Base-by-base conservation (phyloP, 176 grass and related monocot genomes). In the Otatea glauca region DNA sequence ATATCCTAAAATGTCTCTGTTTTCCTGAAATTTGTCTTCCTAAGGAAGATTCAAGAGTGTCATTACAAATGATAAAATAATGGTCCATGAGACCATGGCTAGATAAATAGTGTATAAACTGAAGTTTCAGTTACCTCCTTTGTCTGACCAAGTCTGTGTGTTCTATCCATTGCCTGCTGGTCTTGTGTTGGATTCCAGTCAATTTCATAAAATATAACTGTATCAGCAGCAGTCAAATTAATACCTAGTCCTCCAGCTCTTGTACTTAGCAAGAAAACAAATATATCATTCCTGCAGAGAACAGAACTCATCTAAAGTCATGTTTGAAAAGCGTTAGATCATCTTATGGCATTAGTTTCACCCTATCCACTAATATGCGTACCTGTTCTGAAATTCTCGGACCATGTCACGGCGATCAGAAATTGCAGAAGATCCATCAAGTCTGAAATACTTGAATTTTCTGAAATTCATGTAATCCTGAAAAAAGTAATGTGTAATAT, bases 401-500 rank as follows among this genome's bases (percentile, higher is more conserved):
- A 99, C 97, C 97, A 99, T 99, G 86, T 99, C 97, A 88, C 97
- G 97, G 32, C 97, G 91, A 82, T 96, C 91, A 29, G 89, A 92
- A 61, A 99, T 96, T 81, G 90, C 85, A 64, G 97, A 99, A 80
- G 93, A 96, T 77, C 97, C 97, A 74, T 99, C 97, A 72, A 99
- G 86, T 82, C 97, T 92, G 50, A 96, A 96, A 77, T 99, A 99
- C 81, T 96, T 99, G 32, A 94, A 99, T 89, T 99, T 99, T 80
- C 97, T 99, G 60, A 95, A 99, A 83, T 99, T 99, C 97, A 99
- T 99, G 64, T 99, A 99, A 72, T 99, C 97, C 97, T 99, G 88
- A 51, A 92, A 90, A 86, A 82, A 74, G 47, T 4, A 89, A 69
- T 16, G 83, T 0, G 79, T 55, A 45, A 82, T 9, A 82, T 9